phyloP scores from a whole-genome alignment of 345 rosid species.

The Durio zibethinus region DNA sequence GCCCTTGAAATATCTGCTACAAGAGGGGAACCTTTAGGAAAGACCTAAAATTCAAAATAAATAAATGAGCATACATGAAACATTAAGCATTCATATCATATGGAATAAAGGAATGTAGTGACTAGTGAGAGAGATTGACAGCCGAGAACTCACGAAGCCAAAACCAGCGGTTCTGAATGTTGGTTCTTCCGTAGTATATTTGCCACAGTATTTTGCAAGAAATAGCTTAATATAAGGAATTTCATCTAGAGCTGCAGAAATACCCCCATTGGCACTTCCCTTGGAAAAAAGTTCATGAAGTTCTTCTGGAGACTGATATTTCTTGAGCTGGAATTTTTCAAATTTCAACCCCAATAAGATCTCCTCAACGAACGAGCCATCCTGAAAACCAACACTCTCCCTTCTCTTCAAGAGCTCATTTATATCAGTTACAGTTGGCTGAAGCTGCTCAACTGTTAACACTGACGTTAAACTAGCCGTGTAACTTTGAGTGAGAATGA shows the following conservation, averaged over 20 bases:
- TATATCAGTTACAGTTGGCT: constrained; percentile 47
- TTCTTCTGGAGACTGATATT: constrained; percentile 22
- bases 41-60: constrained; percentile 27
- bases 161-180: constrained; percentile 32
- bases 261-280: constrained; percentile 36
- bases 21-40: constrained; percentile 44
- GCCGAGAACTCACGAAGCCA: constrained; percentile 31
- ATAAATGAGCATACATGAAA: background rate
- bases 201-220: constrained; percentile 36
- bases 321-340: constrained; percentile 8
- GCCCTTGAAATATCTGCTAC: constrained; percentile 47
- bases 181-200: constrained; percentile 35
- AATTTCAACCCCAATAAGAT: constrained; percentile 30
- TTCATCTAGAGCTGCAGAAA: constrained; percentile 40
- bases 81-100: background rate
- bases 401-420: constrained; percentile 33
- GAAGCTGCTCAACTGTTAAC: constrained; percentile 48
- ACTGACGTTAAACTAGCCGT: constrained; percentile 66
- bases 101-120: background rate
- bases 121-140: background rate
- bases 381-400: constrained; percentile 40
- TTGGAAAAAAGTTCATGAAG: constrained; percentile 31
- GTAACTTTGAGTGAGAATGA: constrained; percentile 63
- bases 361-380: constrained; percentile 36
- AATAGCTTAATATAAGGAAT: constrained; percentile 35